A percentile compares a stretch with the other conserved stretches of the same genome.
Conservation (phyloP, 768 basidiomycete species). For the Fomitopsis serialis region DNA sequence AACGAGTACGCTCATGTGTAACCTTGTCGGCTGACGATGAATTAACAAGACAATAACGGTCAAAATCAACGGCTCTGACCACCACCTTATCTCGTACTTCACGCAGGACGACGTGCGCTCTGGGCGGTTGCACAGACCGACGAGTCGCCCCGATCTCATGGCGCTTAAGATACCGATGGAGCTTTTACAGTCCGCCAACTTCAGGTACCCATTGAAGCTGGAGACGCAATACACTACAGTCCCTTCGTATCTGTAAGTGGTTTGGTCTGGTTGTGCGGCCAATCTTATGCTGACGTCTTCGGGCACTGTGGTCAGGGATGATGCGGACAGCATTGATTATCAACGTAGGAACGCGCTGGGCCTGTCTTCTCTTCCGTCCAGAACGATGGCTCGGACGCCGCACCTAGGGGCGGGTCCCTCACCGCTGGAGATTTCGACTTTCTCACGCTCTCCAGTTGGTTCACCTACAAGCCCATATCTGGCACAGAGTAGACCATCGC, state of each 20-base stretch:
- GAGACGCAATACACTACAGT: conserved; percentile 70
- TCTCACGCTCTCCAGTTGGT: conserved; percentile 11
- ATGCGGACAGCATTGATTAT: conserved; percentile 21
- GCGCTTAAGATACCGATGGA: conserved; percentile 67
- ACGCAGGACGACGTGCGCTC: conserved; percentile 71
- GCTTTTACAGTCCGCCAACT: conserved; percentile 75
- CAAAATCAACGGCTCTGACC: conserved; percentile 69
- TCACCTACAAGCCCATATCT: conserved; percentile 9
- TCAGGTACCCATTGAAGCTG: conserved; percentile 77
- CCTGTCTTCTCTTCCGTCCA: conserved; percentile 4
- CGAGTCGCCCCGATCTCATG: conserved; percentile 67
- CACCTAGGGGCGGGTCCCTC: conserved; percentile 16
- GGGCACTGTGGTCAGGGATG: conserved; percentile 12
- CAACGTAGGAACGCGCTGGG: conserved; percentile 6
- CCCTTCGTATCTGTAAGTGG: conserved; percentile 56
- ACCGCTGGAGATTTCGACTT: conserved; percentile 3
- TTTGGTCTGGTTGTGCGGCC: neutral
- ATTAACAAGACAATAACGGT: conserved; percentile 74
- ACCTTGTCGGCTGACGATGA: neutral
- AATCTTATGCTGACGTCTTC: neutral
- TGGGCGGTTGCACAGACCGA: conserved; percentile 66
- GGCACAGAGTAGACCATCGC: conserved; percentile 5
- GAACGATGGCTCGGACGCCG: conserved; percentile 5
- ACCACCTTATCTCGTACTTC: conserved; percentile 84
- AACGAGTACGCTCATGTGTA: neutral